These are phyloP conservation scores for Austroboletus niveus DNA, from an alignment of 1,284 basidiomycete species.

Conservation along the genomic window DNA sequence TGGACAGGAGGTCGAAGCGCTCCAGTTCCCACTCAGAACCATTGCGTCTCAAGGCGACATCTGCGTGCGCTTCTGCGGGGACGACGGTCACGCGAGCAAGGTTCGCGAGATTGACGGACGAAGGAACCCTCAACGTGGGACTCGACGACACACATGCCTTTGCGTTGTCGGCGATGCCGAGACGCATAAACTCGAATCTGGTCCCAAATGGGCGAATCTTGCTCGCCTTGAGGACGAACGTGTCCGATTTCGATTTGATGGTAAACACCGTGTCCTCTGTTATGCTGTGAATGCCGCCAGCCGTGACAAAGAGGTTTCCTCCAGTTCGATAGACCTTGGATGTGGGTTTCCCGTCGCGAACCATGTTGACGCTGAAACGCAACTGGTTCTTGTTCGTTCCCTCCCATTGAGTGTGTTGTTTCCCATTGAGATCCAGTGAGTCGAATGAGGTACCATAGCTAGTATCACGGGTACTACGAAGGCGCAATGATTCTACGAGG, in stretches of 20 bases:
- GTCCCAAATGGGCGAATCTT: too few species aligned
- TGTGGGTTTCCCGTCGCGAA: slow-evolving; percentile 10
- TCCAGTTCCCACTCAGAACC: slow-evolving; percentile 2
- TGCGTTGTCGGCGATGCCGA: too few species aligned
- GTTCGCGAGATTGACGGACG: slow-evolving; percentile 2
- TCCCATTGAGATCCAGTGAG: slow-evolving; percentile 6
- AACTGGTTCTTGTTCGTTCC: slow-evolving; percentile 16
- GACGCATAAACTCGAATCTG: too few species aligned
- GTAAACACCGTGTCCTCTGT: slow-evolving; percentile 14
- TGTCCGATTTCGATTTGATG: not conserved
- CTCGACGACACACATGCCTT: too few species aligned
- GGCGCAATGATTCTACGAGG: slow-evolving; percentile 15
- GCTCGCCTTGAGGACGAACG: too few species aligned
- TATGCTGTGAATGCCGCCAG: slow-evolving; percentile 22
- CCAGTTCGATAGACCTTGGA: slow-evolving; percentile 16
- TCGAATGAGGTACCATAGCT: slow-evolving; percentile 10
- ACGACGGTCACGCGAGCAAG: slow-evolving; percentile 6
- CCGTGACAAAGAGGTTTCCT: slow-evolving; percentile 13
- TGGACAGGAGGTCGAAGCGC: slow-evolving; percentile 5
- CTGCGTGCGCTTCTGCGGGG: slow-evolving; percentile 7
- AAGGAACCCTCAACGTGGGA: not conserved
- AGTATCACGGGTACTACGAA: slow-evolving; percentile 6
- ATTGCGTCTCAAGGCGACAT: slow-evolving; percentile 1
- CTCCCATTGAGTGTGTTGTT: slow-evolving; percentile 23
- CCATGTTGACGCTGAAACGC: slow-evolving; percentile 23